phyloP scores from a whole-genome alignment of 177 flowering plant genomes.

The Telopea speciosissima region DNA sequence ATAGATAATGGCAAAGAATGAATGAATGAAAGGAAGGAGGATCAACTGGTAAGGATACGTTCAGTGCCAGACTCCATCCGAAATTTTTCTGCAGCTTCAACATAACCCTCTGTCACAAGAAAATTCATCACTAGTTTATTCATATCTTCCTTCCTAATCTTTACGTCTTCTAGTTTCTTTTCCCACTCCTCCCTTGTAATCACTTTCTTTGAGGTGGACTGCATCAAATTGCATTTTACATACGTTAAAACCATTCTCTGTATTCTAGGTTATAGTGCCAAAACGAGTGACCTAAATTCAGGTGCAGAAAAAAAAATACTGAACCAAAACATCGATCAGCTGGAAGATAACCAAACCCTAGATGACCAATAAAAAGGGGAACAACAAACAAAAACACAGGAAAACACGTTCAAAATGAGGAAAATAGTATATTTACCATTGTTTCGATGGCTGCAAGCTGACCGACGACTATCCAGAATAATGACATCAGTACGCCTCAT shows the following conservation, averaged over 20 bases:
- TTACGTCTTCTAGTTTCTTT: constrained; percentile 73
- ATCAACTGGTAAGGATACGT: constrained; percentile 21
- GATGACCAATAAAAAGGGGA: background rate
- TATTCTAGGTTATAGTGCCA: background rate
- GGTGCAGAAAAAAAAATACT: too few species aligned
- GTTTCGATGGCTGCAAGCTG: constrained; percentile 19
- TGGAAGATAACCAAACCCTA: background rate
- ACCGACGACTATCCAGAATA: constrained; percentile 16
- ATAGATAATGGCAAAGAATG: background rate
- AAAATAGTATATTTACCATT: constrained; percentile 17
- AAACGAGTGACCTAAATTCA: background rate
- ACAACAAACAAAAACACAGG: too few species aligned
- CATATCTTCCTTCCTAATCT: constrained; percentile 90
- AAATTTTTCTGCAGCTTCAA: constrained; percentile 81
- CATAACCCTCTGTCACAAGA: constrained; percentile 95
- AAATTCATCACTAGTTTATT: constrained; percentile 95
- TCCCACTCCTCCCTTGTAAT: constrained; percentile 93
- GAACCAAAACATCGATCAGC: background rate
- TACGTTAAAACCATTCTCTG: background rate
- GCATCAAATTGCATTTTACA: constrained; percentile 6
- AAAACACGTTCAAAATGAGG: background rate
- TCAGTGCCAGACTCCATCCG: constrained; percentile 32
- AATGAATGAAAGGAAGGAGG: background rate
- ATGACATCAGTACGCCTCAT: constrained; percentile 19
- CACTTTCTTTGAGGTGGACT: constrained; percentile 76